Evolutionary conservation across 1,284 basidiomycete genomes (phyloP).

Genomic region (Boletus holoroseus): DNA sequence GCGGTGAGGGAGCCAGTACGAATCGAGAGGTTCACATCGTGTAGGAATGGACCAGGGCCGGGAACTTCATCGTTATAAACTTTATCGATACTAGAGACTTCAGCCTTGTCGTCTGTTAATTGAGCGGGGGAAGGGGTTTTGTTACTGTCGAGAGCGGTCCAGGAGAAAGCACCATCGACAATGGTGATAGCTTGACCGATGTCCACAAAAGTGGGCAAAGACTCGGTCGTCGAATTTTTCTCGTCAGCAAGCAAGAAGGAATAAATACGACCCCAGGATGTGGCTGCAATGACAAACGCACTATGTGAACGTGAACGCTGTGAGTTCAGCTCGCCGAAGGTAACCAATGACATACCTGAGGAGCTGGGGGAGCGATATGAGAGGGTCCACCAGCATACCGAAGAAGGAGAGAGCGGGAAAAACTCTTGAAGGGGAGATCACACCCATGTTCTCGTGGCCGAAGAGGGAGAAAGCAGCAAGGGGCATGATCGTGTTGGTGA

Average conservation of each 20-base stretch:
- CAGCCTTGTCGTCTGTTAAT: constrained; percentile 5
- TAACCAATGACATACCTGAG: constrained; percentile 17
- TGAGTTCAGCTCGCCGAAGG: not conserved
- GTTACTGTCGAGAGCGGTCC: constrained; percentile 15
- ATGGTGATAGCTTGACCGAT: constrained; percentile 22
- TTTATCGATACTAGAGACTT: constrained; percentile 10
- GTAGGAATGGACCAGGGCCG: constrained; percentile 27
- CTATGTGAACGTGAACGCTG: constrained; percentile 13
- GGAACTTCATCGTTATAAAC: constrained; percentile 11
- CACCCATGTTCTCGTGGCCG: constrained; percentile 28
- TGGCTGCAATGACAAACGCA: constrained; percentile 34
- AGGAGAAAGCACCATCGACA: constrained; percentile 23
- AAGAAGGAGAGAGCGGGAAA: constrained; percentile 32
- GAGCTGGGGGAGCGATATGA: constrained; percentile 28
- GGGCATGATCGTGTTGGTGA: constrained; percentile 30
- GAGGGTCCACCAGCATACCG: constrained; percentile 30
- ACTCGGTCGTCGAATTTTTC: constrained; percentile 11
- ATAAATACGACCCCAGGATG: constrained; percentile 30
- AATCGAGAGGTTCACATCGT: constrained; percentile 41
- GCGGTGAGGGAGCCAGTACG: constrained; percentile 46
- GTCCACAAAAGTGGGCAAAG: constrained; percentile 6
- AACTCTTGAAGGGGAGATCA: constrained; percentile 18
- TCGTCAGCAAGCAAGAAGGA: constrained; percentile 27
- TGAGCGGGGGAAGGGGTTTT: not conserved
- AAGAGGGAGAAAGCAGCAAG: constrained; percentile 31